Evolutionary conservation across 2,329 filamentous ascomycete species (phyloP), one percentile per base, ranked within the genome.

Genomic region (Arthrobotrys pseudoclavata): DNA sequence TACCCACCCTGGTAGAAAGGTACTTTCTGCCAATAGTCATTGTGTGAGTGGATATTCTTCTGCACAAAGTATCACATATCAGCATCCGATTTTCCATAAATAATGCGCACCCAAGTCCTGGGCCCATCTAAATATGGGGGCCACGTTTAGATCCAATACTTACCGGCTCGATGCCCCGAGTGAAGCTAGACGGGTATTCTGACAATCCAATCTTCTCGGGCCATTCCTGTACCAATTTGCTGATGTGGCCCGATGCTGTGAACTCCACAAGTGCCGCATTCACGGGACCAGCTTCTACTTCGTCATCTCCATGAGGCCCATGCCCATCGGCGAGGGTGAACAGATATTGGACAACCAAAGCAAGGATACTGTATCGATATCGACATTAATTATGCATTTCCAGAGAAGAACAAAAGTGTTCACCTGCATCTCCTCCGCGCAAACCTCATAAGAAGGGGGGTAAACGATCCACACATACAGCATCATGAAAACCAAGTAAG

Each of bases 1-100:
- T 9, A 40, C 0, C 91, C 82, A 22, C 91, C 91, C 10, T 88
- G 88, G 80, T 88, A 90, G 2, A 93, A 85, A 0, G 91, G 90
- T 0, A 87, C 85, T 18, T 85, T 85, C 60, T 89, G 87, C 88
- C 89, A 91, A 83, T 92, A 92, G 82, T 92, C 90, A 80, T 90
- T 91, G 81, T 89, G 86, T 34, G 85, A 87, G 82, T 89, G 87
- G 62, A 88, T 84, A 0, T 82, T 82, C 83, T 88, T 89, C 85
- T 86, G 74, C 42, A 62, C 18, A 10, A 42, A 20, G 31, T 15
- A 42, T 45, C 37, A 72, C 20, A 10, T 55, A 69, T 62, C 37
- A 60, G 61, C 29, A 31, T 50, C 55, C 40, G 12, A 15, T 22
- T 64, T 40, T 53, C 22, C n/a, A 40, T 40, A 40, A 40, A 40